Evolutionary conservation across 2,329 filamentous ascomycete genomes (phyloP).

Genomic region (Aspergillus terreus): DNA sequence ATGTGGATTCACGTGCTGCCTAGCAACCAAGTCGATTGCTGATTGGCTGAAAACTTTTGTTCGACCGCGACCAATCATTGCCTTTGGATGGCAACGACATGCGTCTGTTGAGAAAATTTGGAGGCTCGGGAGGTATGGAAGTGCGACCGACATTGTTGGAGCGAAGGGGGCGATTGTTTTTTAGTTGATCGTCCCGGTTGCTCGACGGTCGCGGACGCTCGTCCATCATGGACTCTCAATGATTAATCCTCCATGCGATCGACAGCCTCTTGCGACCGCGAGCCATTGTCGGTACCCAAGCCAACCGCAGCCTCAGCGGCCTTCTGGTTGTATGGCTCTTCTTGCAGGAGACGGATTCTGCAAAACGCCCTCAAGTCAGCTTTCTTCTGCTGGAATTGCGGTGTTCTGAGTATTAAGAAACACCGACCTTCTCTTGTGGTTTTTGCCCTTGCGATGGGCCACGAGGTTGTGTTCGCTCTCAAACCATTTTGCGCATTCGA

Average conservation of each 20-base stretch:
- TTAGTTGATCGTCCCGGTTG: neutral
- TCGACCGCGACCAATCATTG: constrained; percentile 13
- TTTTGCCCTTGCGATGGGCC: constrained; percentile 79
- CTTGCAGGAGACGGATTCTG: constrained; percentile 76
- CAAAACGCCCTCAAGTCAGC: constrained; percentile 8
- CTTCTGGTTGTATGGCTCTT: constrained; percentile 82
- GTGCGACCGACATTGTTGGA: neutral
- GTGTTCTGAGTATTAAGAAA: neutral
- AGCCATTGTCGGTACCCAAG: constrained; percentile 65
- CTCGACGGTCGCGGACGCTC: neutral
- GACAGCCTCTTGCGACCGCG: constrained; percentile 31
- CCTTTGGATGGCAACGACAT: constrained; percentile 11
- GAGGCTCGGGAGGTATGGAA: neutral
- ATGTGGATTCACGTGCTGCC: constrained; percentile 18
- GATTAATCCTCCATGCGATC: constrained; percentile 42
- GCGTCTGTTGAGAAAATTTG: constrained; percentile 3
- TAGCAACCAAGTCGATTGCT: constrained; percentile 8
- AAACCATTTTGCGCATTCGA: constrained; percentile 95
- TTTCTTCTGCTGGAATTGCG: neutral
- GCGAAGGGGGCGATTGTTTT: neutral
- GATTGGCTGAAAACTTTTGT: constrained; percentile 16
- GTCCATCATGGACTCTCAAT: neutral
- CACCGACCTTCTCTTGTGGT: constrained; percentile 79
- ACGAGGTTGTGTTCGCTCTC: constrained; percentile 75
- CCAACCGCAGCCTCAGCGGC: constrained; percentile 79